Evolutionary conservation across 768 basidiomycete genomes (phyloP), one percentile per base, ranked within the genome.

Genomic region (Tubosaeta sp.): DNA sequence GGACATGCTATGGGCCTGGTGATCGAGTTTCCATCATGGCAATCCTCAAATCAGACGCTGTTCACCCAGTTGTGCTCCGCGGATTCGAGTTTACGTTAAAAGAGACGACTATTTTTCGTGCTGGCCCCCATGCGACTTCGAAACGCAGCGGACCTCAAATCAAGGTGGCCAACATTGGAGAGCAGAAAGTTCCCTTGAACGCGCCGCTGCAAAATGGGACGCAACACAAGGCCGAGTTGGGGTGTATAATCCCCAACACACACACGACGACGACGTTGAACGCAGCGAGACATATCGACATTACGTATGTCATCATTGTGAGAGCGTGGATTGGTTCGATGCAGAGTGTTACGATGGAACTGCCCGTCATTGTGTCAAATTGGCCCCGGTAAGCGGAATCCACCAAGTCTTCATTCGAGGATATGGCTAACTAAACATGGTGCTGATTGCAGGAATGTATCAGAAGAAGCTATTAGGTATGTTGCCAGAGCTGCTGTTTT

Each of bases 1-100:
- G 81, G 51, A 86, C 86, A 7, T 94, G 93, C 59, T 92, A 86
- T 59, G 91, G 91, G 2, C 90, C 93, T 1, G 87, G 87, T 5
- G 93, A 95, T 69, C 81, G 83, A 18, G 81, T 94, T 30, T 71
- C 81, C 12, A 77, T 93, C 43, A 76, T 75, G 30, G 89, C 87
- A 1, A 79, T 82, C 8, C 73, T 95, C 51, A 84, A 82, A 63
- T 88, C 87, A 1, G 86, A 90, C 53, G 77, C 73, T 46, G 62
- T 84, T 4, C 76, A 83, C 34, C 82, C 86, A 12, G 78, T 86
- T 53, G 79, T 87, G 44, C 74, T 95, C 4, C 86, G 90, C 32
- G 87, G 88, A 6, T 93, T 91, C 63, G 90, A 94, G 63, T 81
- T 93, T 56, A 78, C 79, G 4, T 73, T 96, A 30, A 81, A 79